Percentiles rank a stretch among this genome's conserved stretches.
These are phyloP conservation scores for Cladophialophora yegresii DNA, from an alignment of 2,329 filamentous ascomycete species.

Conservation along the genomic window DNA sequence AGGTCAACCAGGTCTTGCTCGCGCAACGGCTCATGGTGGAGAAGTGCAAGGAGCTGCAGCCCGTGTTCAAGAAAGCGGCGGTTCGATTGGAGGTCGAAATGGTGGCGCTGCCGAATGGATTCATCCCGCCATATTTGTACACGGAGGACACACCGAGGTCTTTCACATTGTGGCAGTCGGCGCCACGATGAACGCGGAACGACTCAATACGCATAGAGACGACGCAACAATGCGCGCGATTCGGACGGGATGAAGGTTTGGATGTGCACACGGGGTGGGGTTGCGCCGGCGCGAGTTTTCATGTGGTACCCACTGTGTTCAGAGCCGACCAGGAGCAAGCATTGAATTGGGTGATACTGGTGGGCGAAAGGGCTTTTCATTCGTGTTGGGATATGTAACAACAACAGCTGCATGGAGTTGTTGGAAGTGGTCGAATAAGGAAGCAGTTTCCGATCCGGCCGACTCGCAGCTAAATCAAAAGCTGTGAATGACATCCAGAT, in stretches of 20 bases:
- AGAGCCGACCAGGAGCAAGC: not conserved
- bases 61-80: constrained; percentile 24
- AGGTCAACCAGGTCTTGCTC: constrained; percentile 25
- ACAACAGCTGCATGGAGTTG: not conserved
- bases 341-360: not conserved
- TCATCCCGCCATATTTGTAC: constrained; percentile 37
- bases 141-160: constrained; percentile 33
- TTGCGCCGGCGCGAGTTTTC: not conserved
- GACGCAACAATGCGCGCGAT: not conserved
- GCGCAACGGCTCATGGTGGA: constrained; percentile 28
- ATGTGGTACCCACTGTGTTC: not conserved
- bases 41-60: constrained; percentile 30
- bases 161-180: constrained; percentile 31
- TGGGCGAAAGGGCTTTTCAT: not conserved
- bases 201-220: not conserved
- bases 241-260: not conserved
- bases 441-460: not conserved
- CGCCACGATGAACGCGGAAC: constrained; percentile 3
- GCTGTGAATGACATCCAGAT: not conserved
- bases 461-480: not conserved
- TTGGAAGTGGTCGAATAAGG: not conserved
- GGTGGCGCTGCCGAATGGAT: constrained; percentile 33
- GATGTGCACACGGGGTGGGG: not conserved
- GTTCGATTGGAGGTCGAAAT: constrained; percentile 31
- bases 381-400: not conserved